These are phyloP conservation scores for Drechmeria coniospora DNA, from an alignment of 2,329 filamentous ascomycete species.

Conservation along the genomic window DNA sequence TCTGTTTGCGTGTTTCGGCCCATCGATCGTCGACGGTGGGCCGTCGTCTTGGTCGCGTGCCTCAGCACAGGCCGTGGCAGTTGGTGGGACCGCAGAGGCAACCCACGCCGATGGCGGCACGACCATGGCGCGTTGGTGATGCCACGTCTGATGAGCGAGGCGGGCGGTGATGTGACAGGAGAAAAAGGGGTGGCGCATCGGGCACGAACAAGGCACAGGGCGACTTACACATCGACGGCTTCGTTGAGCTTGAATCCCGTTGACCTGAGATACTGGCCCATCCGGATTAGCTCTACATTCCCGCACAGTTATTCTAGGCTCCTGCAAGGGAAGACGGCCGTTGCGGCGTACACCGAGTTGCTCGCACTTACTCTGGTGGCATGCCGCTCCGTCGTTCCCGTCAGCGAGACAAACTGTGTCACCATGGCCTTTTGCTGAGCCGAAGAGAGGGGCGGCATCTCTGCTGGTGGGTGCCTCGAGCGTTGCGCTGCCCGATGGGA, in stretches of 20 bases:
- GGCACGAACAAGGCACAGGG: slow-evolving; percentile 3
- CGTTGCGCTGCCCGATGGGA: too few species aligned
- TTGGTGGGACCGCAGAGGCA: slow-evolving; percentile 17
- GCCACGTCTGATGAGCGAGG: slow-evolving; percentile 1
- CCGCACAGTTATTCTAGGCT: background rate
- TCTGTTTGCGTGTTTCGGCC: too few species aligned
- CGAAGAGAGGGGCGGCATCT: slow-evolving; percentile 22
- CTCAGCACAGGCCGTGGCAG: slow-evolving; percentile 12
- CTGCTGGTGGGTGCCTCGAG: background rate
- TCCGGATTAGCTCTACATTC: too few species aligned
- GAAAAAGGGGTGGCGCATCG: slow-evolving; percentile 1
- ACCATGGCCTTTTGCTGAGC: slow-evolving; percentile 25
- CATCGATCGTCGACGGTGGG: slow-evolving; percentile 21
- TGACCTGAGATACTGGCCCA: slow-evolving; percentile 36
- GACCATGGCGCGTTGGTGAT: background rate
- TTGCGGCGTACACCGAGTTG: background rate
- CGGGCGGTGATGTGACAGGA: slow-evolving; percentile 2
- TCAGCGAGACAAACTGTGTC: slow-evolving; percentile 26
- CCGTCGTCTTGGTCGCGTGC: slow-evolving; percentile 18
- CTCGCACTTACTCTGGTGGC: slow-evolving; percentile 26
- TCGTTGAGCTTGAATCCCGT: slow-evolving; percentile 35
- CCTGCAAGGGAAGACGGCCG: background rate
- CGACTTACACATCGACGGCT: slow-evolving; percentile 41
- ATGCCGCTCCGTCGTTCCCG: slow-evolving; percentile 26
- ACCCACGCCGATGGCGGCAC: slow-evolving; percentile 7